Base-by-base conservation (phyloP, 306 rosid genomes). In the Quercus ilex region DNA sequence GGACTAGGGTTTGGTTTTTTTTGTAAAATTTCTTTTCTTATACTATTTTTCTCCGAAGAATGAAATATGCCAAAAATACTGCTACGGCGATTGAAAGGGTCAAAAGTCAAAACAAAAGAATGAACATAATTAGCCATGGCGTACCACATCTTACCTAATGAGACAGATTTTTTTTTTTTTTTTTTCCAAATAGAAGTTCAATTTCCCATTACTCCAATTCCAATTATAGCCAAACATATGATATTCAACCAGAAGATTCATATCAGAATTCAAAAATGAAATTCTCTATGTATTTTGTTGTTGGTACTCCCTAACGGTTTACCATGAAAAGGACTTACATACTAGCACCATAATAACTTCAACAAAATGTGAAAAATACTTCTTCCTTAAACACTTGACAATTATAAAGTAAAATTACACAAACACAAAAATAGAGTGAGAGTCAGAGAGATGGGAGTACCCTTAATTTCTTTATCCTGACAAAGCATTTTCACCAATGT, bases 401-500 rank as follows among this genome's bases (percentile, higher is more conserved):
- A 43, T 3, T 20, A 43, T 52, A 19, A 13, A 8, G 25, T 21
- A 26, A 21, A 74, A 35, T 20, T 25, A 13, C 6, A 25, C n/a
- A 46, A 21, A 4, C 53, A 49, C 38, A 10, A 78, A 5, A 38
- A 51, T 41, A 41, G 46, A 8, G 12, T 41, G 46, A 0, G 46
- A 41, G 46, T 41, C 62, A 1, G 28, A 21, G 26, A 57, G 20
- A 21, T 7, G 8, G 63, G 20, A 59, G 5, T 83, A 88, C 92
- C 91, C 69, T 55, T 75, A 31, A 85, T 71, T 30, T 90, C 60
- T 19, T 77, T 30, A 69, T 88, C 88, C 56, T 77, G 76, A 57
- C 88, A 88, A 3, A 90, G 75, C 83, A 57, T 63, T 3, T 52
- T 53, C 9, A 86, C 94, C 78, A 90, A 43, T 3, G 94, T 88